These are phyloP conservation scores for Silene latifolia DNA, from an alignment of 148 eudicot species.

Conservation along the genomic window DNA sequence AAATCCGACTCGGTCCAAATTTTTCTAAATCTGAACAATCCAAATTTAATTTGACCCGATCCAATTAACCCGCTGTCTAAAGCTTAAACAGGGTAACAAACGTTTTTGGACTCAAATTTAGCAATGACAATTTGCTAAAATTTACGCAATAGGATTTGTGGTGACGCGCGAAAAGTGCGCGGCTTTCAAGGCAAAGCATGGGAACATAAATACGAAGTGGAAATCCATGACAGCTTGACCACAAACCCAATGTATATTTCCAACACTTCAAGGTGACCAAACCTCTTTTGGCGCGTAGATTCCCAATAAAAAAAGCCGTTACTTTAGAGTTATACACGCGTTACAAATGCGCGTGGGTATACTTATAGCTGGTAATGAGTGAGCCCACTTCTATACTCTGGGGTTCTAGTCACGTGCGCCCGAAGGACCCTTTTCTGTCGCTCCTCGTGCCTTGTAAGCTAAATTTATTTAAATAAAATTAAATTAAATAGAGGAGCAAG, in stretches of 20 bases:
- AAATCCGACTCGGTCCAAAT: no score
- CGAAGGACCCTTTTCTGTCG: slow-evolving; percentile 31
- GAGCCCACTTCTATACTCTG: slow-evolving; percentile 1
- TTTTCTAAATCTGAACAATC: no score
- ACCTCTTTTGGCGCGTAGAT: neutral
- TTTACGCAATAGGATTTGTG: no score
- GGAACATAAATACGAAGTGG: neutral
- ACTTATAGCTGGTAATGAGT: neutral
- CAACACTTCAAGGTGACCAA: neutral
- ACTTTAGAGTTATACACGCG: neutral
- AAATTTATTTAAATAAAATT: neutral
- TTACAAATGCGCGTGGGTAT: neutral
- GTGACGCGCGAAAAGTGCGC: slow-evolving; percentile 6
- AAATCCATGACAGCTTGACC: neutral
- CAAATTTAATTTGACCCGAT: no score
- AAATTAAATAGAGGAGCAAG: neutral
- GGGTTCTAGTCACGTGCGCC: slow-evolving; percentile 36
- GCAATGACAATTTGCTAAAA: no score
- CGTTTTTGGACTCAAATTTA: no score
- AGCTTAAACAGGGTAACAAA: no score
- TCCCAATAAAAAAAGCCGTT: neutral
- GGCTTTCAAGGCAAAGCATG: neutral
- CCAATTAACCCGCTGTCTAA: no score
- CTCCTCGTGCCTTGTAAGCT: slow-evolving; percentile 18
- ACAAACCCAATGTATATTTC: slow-evolving; percentile 3